Evolutionary conservation across 2,329 filamentous ascomycete species (phyloP).

Genomic region (Neofusicoccum laricinum): DNA sequence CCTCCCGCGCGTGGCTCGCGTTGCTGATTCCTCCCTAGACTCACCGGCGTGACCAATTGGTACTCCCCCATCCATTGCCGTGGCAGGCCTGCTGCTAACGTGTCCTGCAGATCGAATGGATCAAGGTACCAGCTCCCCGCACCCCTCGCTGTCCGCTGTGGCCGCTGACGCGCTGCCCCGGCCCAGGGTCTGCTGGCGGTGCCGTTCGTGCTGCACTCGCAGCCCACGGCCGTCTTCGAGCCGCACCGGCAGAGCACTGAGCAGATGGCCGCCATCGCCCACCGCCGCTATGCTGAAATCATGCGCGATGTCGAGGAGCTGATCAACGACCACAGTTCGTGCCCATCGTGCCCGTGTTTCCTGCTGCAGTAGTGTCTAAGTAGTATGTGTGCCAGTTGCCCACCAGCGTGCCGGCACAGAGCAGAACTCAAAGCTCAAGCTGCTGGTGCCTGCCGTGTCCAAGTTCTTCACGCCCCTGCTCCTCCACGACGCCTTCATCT

Average conservation of each 20-base stretch:
- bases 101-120: slow-evolving; percentile 70
- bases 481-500: slow-evolving; percentile 85
- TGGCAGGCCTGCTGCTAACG: slow-evolving; percentile 17
- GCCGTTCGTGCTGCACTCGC: slow-evolving; percentile 93
- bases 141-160: not conserved
- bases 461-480: slow-evolving; percentile 88
- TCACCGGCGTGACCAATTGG: slow-evolving; percentile 86
- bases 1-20: not conserved
- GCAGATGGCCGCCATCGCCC: slow-evolving; percentile 75
- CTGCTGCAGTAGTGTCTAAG: slow-evolving; percentile 8
- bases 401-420: slow-evolving; percentile 65
- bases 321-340: slow-evolving; percentile 83
- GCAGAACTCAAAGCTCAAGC: slow-evolving; percentile 82
- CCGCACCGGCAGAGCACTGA: slow-evolving; percentile 62
- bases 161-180: not conserved
- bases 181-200: slow-evolving; percentile 69
- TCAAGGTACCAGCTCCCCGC: slow-evolving; percentile 62
- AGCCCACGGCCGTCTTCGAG: slow-evolving; percentile 84
- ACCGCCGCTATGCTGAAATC: slow-evolving; percentile 89
- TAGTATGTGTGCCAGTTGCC: slow-evolving; percentile 51
- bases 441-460: slow-evolving; percentile 88
- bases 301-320: slow-evolving; percentile 90
- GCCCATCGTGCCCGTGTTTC: not conserved
- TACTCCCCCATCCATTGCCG: slow-evolving; percentile 51
- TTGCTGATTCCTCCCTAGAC: slow-evolving; percentile 55